Percentiles rank a stretch among this genome's conserved stretches.
Conservation (phyloP, 768 basidiomycete genomes). For the Lepiota brunneoincarnata region DNA sequence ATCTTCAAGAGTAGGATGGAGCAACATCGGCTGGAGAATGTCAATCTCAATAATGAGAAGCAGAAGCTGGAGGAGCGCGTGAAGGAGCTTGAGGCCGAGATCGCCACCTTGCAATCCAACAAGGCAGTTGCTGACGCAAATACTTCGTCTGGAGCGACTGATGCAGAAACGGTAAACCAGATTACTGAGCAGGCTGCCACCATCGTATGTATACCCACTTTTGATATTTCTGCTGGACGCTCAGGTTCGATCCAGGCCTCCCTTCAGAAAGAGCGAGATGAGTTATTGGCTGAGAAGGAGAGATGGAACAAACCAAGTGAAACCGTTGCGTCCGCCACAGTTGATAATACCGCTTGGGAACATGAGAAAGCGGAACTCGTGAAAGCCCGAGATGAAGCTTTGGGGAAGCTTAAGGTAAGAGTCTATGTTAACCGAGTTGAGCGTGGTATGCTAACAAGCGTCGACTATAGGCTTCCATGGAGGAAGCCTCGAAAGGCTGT, state of each 20-base stretch:
- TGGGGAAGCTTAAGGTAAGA: constrained; percentile 54
- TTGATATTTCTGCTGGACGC: background rate
- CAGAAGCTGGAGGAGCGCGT: constrained; percentile 34
- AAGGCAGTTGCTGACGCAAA: constrained; percentile 18
- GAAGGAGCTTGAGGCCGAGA: constrained; percentile 33
- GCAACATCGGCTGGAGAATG: constrained; percentile 33
- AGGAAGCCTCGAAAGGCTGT: constrained; percentile 40
- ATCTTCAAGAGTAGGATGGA: constrained; percentile 30
- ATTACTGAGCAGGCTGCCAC: constrained; percentile 30
- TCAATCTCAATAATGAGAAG: constrained; percentile 35
- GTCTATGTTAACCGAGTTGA: background rate
- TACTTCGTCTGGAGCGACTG: constrained; percentile 15
- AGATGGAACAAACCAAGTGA: constrained; percentile 31
- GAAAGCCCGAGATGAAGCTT: constrained; percentile 59
- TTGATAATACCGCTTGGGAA: constrained; percentile 40
- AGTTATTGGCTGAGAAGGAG: constrained; percentile 58
- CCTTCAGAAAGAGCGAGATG: constrained; percentile 59
- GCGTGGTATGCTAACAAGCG: background rate
- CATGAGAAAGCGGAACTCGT: constrained; percentile 56
- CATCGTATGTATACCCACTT: constrained; percentile 28
- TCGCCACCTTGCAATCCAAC: constrained; percentile 26
- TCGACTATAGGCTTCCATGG: constrained; percentile 32
- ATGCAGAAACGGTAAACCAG: constrained; percentile 24
- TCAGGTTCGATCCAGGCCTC: constrained; percentile 35
- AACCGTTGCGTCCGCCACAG: constrained; percentile 27